These are phyloP conservation scores for Ceratobasidium theobromae DNA, from an alignment of 1,284 basidiomycete genomes.

Conservation along the genomic window DNA sequence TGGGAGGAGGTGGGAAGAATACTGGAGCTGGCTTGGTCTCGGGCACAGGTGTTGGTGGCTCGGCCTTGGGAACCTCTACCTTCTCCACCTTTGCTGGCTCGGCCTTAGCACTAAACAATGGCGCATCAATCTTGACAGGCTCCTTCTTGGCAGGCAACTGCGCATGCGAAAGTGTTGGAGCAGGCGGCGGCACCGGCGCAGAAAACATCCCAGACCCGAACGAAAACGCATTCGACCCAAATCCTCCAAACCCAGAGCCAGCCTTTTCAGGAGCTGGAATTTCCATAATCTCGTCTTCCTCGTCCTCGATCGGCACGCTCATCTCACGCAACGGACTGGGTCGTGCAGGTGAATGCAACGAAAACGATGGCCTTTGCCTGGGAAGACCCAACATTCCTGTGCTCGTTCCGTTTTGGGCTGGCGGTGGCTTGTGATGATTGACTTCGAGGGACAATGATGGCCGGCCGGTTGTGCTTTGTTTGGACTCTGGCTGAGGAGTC, in stretches of 20 bases:
- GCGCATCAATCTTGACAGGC: neutral
- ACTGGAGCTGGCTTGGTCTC: neutral
- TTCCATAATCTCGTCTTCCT: constrained; percentile 7
- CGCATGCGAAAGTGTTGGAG: neutral
- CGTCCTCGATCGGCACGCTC: constrained; percentile 27
- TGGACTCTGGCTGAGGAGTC: neutral
- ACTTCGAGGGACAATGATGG: constrained; percentile 14
- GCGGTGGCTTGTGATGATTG: neutral
- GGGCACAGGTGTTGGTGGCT: neutral
- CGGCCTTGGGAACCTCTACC: neutral
- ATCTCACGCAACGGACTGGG: constrained; percentile 20
- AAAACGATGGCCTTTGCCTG: constrained; percentile 15
- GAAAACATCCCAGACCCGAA: constrained; percentile 13
- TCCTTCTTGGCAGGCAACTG: constrained; percentile 3
- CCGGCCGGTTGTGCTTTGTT: neutral
- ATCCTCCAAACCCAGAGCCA: neutral
- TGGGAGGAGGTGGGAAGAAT: neutral
- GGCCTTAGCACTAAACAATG: neutral
- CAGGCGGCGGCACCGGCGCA: constrained; percentile 12
- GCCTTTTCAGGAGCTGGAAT: neutral
- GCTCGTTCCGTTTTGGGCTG: neutral
- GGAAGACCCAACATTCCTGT: constrained; percentile 11
- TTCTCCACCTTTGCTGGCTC: neutral
- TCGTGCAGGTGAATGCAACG: constrained; percentile 16
- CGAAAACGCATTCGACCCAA: constrained; percentile 4